Percentiles rank a stretch among this genome's conserved stretches.
Evolutionary conservation across 352 stramenopile genomes (phyloP).

Genomic region (Globisporangium cederbergense): DNA sequence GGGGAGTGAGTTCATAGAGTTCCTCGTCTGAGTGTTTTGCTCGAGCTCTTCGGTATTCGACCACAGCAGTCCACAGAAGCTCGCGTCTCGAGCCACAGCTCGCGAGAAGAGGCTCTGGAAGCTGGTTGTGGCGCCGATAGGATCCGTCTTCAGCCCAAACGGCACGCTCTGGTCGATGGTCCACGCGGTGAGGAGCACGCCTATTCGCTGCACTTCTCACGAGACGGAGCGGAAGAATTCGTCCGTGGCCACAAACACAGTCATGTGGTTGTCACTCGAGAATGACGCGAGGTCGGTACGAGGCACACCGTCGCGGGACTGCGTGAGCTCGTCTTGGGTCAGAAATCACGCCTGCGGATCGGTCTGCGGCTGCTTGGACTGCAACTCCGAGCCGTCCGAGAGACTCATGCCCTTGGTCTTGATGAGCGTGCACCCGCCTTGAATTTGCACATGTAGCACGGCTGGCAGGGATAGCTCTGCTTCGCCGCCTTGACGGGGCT

Average conservation of each 20-base stretch:
- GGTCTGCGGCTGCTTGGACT: constrained; percentile 19
- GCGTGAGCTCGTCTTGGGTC: constrained; percentile 34
- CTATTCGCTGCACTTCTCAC: constrained; percentile 34
- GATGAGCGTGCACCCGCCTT: constrained; percentile 22
- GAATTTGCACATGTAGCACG: constrained; percentile 39
- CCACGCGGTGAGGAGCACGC: constrained; percentile 56
- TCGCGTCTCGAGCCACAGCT: neutral
- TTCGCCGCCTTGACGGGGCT: neutral
- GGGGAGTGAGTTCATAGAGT: neutral
- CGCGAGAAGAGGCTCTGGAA: neutral
- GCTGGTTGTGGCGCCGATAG: constrained; percentile 14
- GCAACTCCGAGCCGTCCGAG: constrained; percentile 19
- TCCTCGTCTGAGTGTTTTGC: neutral
- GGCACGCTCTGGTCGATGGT: constrained; percentile 45
- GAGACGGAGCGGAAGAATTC: constrained; percentile 51
- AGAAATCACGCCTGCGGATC: constrained; percentile 25
- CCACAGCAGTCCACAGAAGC: neutral
- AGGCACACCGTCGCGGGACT: constrained; percentile 35
- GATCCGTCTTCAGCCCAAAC: constrained; percentile 34
- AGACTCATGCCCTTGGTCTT: constrained; percentile 12
- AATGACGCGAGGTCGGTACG: constrained; percentile 40
- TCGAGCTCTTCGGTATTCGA: neutral
- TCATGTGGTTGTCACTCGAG: constrained; percentile 45
- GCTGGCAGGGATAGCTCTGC: constrained; percentile 28
- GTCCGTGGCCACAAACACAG: constrained; percentile 35